Percentiles rank a stretch among this genome's conserved stretches.
phyloP scores from a whole-genome alignment of 306 rosid species.

The Notholithocarpus densiflorus region DNA sequence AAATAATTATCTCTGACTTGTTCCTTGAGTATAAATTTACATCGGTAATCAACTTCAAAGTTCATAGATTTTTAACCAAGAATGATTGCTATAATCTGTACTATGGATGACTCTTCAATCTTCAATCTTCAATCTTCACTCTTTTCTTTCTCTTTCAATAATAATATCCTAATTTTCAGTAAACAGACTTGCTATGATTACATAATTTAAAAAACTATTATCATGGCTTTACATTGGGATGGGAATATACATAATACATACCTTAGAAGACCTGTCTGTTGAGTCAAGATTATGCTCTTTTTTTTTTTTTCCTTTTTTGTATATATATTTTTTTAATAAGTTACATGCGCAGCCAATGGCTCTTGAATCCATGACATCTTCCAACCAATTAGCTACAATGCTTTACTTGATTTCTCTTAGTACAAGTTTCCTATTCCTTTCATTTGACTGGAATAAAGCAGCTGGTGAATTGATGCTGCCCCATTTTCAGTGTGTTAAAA shows the following conservation, averaged over 20 bases:
- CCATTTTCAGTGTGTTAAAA: background rate
- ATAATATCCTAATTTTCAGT: too few relatives aligned
- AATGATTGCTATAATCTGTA: background rate
- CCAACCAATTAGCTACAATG: too few relatives aligned
- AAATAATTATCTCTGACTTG: constrained; percentile 11
- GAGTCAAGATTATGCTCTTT: background rate
- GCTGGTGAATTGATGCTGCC: background rate
- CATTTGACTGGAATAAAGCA: background rate
- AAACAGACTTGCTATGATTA: background rate
- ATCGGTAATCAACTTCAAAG: background rate
- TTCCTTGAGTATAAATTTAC: background rate
- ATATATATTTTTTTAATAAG: too few relatives aligned
- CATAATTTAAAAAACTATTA: background rate
- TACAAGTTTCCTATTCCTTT: background rate
- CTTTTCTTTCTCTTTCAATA: background rate
- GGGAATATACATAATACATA: background rate
- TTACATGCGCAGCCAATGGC: too few relatives aligned
- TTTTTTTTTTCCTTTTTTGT: too few relatives aligned
- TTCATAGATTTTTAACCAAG: background rate
- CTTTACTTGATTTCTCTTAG: background rate
- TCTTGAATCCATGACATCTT: too few relatives aligned
- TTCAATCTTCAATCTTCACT: background rate
- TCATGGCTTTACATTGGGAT: background rate
- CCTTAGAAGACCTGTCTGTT: background rate
- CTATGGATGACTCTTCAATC: background rate